Conservation (phyloP, 305 asterid species). For the Fraxinus greggii region DNA sequence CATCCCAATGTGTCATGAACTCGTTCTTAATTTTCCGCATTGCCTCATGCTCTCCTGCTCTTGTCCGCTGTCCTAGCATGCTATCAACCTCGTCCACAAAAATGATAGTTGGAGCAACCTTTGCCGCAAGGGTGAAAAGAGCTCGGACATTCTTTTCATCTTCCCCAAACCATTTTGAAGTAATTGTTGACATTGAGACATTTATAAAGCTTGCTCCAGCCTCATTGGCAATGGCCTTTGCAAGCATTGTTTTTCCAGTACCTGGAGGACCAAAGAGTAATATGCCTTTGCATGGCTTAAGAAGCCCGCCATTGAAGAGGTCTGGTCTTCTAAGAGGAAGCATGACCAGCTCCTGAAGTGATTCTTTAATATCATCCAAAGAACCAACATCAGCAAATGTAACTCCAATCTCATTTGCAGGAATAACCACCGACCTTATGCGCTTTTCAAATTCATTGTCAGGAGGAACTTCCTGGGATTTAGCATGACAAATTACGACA, state of each 20-base stretch:
- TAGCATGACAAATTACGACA: slow-evolving; percentile 2
- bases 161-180: slow-evolving; percentile 98
- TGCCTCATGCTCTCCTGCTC: slow-evolving; percentile 96
- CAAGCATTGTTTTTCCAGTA: slow-evolving; percentile 98
- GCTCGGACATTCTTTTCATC: slow-evolving; percentile 96
- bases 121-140: slow-evolving; percentile 92
- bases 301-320: slow-evolving; percentile 90
- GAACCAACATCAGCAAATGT: slow-evolving; percentile 86
- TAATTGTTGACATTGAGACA: slow-evolving; percentile 93
- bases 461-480: no score
- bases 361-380: slow-evolving; percentile 79
- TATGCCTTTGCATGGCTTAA: slow-evolving; percentile 96
- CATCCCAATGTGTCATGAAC: slow-evolving; percentile 97
- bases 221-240: slow-evolving; percentile 93
- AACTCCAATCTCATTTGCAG: slow-evolving; percentile 26
- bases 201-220: slow-evolving; percentile 99
- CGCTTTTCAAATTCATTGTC: no score
- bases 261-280: slow-evolving; percentile 98
- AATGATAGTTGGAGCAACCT: slow-evolving; percentile 90
- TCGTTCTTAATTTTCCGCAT: slow-evolving; percentile 96
- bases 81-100: slow-evolving; percentile 98
- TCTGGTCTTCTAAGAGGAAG: slow-evolving; percentile 97
- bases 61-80: slow-evolving; percentile 94
- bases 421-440: no score
- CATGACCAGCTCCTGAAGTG: slow-evolving; percentile 99